phyloP scores from a whole-genome alignment of 257 asterid genomes.

The Galeopsis tetrahit region DNA sequence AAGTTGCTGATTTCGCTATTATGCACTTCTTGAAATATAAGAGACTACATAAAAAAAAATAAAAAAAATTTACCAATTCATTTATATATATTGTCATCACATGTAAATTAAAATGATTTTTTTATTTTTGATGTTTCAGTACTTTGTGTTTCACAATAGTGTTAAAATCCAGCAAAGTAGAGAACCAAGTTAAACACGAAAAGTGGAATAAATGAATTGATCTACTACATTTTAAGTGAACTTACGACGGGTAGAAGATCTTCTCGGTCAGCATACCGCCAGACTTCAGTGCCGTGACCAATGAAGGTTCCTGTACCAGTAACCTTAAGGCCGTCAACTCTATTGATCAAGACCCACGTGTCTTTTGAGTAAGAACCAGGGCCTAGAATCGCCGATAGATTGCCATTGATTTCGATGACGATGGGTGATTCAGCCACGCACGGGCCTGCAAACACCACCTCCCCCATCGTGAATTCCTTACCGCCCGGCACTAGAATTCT shows the following conservation, averaged over 20 bases:
- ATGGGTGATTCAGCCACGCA: conserved; percentile 47
- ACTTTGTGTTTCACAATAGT: too few relatives aligned
- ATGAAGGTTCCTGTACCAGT: conserved; percentile 68
- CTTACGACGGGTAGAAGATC: conserved; percentile 58
- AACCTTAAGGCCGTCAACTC: conserved; percentile 43
- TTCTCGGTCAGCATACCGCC: conserved; percentile 40
- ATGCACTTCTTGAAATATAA: conserved; percentile 35
- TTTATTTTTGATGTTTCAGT: too few relatives aligned
- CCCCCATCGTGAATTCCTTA: conserved; percentile 43
- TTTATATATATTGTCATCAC: not conserved
- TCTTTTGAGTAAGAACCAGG: conserved; percentile 43
- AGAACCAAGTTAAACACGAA: too few relatives aligned
- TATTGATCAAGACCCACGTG: conserved; percentile 52
- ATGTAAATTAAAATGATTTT: too few relatives aligned
- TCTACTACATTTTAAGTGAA: too few relatives aligned
- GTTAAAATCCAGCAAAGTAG: too few relatives aligned
- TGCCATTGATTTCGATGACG: conserved; percentile 60
- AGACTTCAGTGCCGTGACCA: conserved; percentile 49
- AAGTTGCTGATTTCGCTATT: conserved; percentile 38
- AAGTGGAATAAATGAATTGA: too few relatives aligned
- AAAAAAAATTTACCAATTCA: not conserved
- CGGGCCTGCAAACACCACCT: conserved; percentile 59
- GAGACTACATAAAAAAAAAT: conserved; percentile 36
- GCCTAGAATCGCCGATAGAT: conserved; percentile 45
- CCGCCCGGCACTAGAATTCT: conserved; percentile 55